Evolutionary conservation across 179 eudicot species (phyloP).

Genomic region (Sideroxylon spinosum): DNA sequence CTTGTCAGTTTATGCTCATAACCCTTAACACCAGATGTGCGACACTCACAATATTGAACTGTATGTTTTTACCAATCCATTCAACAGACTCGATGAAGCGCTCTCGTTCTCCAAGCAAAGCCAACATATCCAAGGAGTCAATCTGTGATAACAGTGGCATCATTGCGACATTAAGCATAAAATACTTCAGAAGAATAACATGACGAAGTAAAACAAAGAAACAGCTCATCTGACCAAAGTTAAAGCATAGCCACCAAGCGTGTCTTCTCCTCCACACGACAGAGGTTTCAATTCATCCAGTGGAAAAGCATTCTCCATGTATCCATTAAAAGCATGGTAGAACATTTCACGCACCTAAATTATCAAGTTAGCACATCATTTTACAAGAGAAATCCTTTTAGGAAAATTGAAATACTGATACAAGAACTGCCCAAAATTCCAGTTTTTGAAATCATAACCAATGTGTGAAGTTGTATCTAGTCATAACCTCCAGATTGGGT

Average conservation of each 20-base stretch:
- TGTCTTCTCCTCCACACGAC: slow-evolving; percentile 90
- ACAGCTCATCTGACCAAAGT: slow-evolving; percentile 56
- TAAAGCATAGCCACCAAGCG: slow-evolving; percentile 96
- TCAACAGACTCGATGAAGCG: slow-evolving; percentile 79
- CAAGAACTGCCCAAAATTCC: background rate
- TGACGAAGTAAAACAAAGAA: background rate
- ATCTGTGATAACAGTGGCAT: slow-evolving; percentile 42
- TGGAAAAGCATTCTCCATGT: slow-evolving; percentile 95
- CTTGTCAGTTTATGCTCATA: background rate
- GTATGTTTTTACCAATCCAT: slow-evolving; percentile 94
- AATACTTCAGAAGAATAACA: background rate
- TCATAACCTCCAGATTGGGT: background rate
- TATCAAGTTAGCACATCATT: background rate
- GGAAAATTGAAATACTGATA: background rate
- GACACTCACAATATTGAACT: slow-evolving; percentile 91
- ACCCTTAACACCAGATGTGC: slow-evolving; percentile 20
- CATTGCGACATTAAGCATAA: slow-evolving; percentile 5
- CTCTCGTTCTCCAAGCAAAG: slow-evolving; percentile 82
- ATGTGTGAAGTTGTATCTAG: background rate
- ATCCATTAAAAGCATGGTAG: slow-evolving; percentile 94
- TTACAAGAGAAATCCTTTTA: background rate
- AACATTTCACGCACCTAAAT: slow-evolving; percentile 87
- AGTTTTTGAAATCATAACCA: background rate
- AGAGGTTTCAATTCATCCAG: slow-evolving; percentile 86
- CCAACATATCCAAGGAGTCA: slow-evolving; percentile 93